Base-by-base conservation (phyloP, 1,284 basidiomycete genomes). In the Trichosporon asahii region DNA sequence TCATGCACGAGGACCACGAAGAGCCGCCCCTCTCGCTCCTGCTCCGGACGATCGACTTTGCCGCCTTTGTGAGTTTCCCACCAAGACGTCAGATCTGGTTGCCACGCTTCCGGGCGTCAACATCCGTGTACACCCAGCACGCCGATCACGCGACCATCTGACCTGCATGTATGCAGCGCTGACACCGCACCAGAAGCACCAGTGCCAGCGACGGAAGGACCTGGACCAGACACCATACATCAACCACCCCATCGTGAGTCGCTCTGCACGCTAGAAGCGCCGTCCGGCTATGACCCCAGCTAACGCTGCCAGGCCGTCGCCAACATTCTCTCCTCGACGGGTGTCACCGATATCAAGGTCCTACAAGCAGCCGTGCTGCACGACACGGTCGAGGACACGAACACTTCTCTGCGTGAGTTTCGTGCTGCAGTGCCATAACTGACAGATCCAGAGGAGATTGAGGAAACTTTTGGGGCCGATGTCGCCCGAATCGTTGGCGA, bases 381-480 rank as follows among this genome's bases (percentile, higher is more conserved):
- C 68, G 84, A 85, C 70, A 83, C 82, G 1, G 79, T 85, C 14
- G 84, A 85, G 73, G 84, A 85, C 68, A 85, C 84, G 5, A 77
- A 81, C 49, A 82, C 81, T 8, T 80, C 80, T 0, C 72, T 81
- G 1, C 77, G 80, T 75, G 75, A 78, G 75, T 72, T 33, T 6
- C 53, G 3, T 44, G 35, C 35, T 37, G 35, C 31, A 33, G 31
- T 8, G 11, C 31, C 31, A 33, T 29, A 23, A n/a, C 65, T 64
- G 21, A 70, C 61, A 57, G 3, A n/a, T 21, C 21, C 68, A 81
- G 79, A 80, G 68, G 80, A 82, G 66, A 76, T 84, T 7, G 73
- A 72, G 25, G 64, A 73, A 14, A 68, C 72, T 18, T 84, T 85
- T 60, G 84, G 84, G 1, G 69, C 74, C 2, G 74, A 77, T 15